Conservation (phyloP, 495 filamentous ascomycete genomes). For the Neurospora sp. region DNA sequence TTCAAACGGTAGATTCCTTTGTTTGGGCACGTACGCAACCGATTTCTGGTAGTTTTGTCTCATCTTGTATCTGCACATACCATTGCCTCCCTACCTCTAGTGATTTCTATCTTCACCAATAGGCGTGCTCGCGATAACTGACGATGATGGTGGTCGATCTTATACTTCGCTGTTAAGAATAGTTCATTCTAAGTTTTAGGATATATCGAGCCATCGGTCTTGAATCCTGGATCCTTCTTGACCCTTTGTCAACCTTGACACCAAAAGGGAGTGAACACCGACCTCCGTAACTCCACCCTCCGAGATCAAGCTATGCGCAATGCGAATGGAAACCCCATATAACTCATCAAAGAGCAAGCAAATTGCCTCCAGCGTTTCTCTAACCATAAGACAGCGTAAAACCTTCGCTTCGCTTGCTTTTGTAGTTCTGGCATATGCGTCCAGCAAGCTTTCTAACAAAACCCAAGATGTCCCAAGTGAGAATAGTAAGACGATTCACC, state of each 20-base stretch:
- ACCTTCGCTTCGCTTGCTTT: not conserved
- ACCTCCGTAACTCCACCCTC: not conserved
- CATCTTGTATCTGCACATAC: not conserved
- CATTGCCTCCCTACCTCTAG: not conserved
- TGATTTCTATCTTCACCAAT: not conserved
- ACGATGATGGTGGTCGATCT: not conserved
- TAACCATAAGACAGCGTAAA: not conserved
- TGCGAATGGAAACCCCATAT: not conserved
- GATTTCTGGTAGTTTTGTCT: not conserved
- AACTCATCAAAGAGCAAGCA: not conserved
- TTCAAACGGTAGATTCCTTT: not conserved
- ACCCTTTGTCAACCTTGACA: not conserved
- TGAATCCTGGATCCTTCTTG: not conserved
- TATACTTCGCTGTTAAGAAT: not conserved
- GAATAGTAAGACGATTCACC: not conserved
- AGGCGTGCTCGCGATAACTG: not conserved
- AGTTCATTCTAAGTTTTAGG: not conserved
- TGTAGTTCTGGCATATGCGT: not conserved
- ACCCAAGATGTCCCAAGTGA: not conserved
- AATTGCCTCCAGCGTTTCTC: not conserved
- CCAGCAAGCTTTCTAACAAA: not conserved
- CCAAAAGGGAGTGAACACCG: not conserved
- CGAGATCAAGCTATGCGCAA: not conserved
- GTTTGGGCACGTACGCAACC: not conserved
- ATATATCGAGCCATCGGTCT: not conserved